Base-by-base conservation (phyloP, 1,284 basidiomycete genomes). In the Ustilago esculenta region DNA sequence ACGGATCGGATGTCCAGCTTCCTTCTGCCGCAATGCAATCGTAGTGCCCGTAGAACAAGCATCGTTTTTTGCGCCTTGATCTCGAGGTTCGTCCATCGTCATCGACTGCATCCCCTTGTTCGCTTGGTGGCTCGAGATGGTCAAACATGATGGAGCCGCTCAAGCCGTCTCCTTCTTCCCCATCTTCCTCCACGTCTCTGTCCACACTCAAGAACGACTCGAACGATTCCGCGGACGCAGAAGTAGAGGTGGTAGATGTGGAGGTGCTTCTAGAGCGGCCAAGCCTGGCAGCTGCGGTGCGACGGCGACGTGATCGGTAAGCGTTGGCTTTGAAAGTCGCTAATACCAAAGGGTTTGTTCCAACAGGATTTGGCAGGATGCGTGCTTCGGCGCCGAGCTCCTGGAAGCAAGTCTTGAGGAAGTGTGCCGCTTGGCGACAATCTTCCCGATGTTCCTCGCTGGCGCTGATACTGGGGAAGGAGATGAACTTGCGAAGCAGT, bases 1-100 rank as follows among this genome's bases (percentile, higher is more conserved):
- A 98, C 0, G 95, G 94, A 63, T 91, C 88, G 6, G 89, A 89
- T n/a, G 86, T 84, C 94, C 94, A 98, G n/a, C 37, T 54, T 4
- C 69, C 70, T 24, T 68, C 60, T 10, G 74, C 76, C 4, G 61
- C 61, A 5, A 80, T 75, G 44, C 74, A 75, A 51, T 80, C 78
- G 56, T 80, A 80, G 46, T 80, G 78, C 7, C 76, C 78, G 41
- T 80, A 80, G 57, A 76, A 78, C 5, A 80, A 57, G 34, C 71
- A 73, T 11, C 77, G 59, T 17, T 51, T 55, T 45, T 56, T 54
- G 9, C 45, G 27, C n/a, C 24, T 33, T 5, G 34, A 41, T 30
- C 48, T 35, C 17, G 50, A 37, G 4, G 33, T 30, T 9, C 44
- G 24, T n/a, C 21, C 44, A 11, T 50, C 37, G 8, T 52, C 54